Conservation (phyloP, 805 yeast genomes). For the Lachancea thermotolerans region DNA sequence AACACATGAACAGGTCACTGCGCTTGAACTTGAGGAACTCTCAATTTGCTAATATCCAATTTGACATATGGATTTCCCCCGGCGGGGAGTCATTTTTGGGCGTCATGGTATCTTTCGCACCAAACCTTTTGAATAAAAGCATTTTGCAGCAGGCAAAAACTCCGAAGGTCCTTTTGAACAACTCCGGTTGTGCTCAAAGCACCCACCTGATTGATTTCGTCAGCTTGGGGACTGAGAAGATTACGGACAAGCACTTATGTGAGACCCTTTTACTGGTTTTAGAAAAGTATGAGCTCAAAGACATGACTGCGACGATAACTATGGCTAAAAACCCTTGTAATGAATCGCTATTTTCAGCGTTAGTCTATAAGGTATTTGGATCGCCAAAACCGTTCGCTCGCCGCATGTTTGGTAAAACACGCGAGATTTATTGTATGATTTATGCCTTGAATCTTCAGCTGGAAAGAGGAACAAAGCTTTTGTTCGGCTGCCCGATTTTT, state of each 20-base stretch:
- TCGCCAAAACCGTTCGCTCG: slow-evolving; percentile 1
- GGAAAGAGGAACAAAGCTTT: neutral
- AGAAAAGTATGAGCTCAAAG: slow-evolving; percentile 6
- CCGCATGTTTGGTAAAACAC: slow-evolving; percentile 4
- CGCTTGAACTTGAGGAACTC: neutral
- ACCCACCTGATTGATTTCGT: slow-evolving; percentile 7
- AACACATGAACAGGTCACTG: neutral
- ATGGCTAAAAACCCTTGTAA: slow-evolving; percentile 4
- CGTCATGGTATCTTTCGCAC: slow-evolving; percentile 7
- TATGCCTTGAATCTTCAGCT: slow-evolving; percentile 3
- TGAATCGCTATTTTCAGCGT: neutral
- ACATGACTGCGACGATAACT: slow-evolving; percentile 8
- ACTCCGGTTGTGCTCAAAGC: neutral
- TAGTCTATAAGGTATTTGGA: neutral
- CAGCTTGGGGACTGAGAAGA: neutral
- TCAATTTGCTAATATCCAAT: slow-evolving; percentile 1
- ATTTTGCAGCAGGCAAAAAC: neutral
- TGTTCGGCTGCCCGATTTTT: slow-evolving; percentile 1
- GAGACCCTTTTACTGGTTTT: neutral
- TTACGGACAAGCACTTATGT: slow-evolving; percentile 1
- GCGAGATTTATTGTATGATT: slow-evolving; percentile 5
- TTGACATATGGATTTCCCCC: slow-evolving; percentile 6
- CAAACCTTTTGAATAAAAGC: slow-evolving; percentile 1
- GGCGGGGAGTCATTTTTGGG: slow-evolving; percentile 2
- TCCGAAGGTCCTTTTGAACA: slow-evolving; percentile 3